Conservation (phyloP, 1,139 yeast species). For the Zygosaccharomyces sapae region DNA sequence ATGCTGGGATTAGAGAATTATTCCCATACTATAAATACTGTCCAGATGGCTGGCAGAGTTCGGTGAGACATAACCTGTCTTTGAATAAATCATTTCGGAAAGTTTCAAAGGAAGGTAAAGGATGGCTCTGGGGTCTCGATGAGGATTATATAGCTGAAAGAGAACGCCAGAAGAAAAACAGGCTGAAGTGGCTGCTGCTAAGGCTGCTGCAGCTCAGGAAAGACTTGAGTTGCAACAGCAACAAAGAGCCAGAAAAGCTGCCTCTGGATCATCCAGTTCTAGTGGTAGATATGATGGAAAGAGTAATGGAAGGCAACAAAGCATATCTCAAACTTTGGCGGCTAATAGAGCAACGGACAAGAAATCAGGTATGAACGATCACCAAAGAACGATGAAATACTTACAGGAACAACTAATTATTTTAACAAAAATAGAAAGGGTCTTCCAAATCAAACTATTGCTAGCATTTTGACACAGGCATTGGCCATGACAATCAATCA, state of each 20-base stretch:
- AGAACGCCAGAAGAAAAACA: conserved; percentile 71
- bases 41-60: conserved; percentile 96
- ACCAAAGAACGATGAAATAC: conserved; percentile 44
- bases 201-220: conserved; percentile 53
- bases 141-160: conserved; percentile 77
- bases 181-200: conserved; percentile 56
- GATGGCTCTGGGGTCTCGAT: conserved; percentile 92
- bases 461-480: conserved; percentile 83
- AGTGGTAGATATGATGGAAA: conserved; percentile 13
- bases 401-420: conserved; percentile 68
- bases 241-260: conserved; percentile 39
- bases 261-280: conserved; percentile 24
- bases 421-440: conserved; percentile 67
- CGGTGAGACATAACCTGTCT: conserved; percentile 83
- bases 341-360: conserved; percentile 34
- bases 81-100: conserved; percentile 79
- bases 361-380: conserved; percentile 26
- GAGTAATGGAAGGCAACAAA: conserved; percentile 28
- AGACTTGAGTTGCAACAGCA: conserved; percentile 48
- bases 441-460: conserved; percentile 67
- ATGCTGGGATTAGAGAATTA: conserved; percentile 76
- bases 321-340: conserved; percentile 36
- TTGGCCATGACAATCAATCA: conserved; percentile 90
- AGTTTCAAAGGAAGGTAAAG: conserved; percentile 74
- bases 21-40: conserved; percentile 92